Base-by-base conservation (phyloP, 1,139 yeast genomes). In the Diutina pseudorugosa region DNA sequence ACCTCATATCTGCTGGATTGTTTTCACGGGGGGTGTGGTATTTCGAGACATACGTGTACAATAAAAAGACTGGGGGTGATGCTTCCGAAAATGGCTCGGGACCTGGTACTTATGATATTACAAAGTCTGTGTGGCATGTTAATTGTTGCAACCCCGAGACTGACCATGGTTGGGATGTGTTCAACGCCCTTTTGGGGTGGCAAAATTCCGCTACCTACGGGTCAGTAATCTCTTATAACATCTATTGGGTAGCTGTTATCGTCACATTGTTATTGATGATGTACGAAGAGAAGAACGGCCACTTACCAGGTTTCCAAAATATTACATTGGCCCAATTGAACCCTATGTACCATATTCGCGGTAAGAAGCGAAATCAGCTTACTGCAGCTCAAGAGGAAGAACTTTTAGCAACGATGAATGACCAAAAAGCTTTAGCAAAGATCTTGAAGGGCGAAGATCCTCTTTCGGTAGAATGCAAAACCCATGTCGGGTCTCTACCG, bases 341-440 rank as follows among this genome's bases (percentile, higher is more conserved):
- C 41, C 49, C 49, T 16, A 45, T 45, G 49, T 45, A 45, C n/a
- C 23, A 27, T 6, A 45, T 45, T 27, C 27, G 27, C 18, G 49
- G 49, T 16, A 45, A 45, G 49, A n/a, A 16, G 7, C 27, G 27
- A 23, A 27, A 27, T 5, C 11, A 45, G 40, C 18, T 45, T 33
- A 25, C 79, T 45, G 67, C 68, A 50, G 76, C 66, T 41, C 80
- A 85, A 67, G 75, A 78, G 61, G 76, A 73, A 42, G 76, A 70
- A 50, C 72, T 85, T 62, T 82, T 84, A 62, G 65, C 61, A 48
- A 67, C 76, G 61, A 69, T 72, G 50, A 66, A 63, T 59, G 58
- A 60, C 33, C 59, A 62, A 19, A 41, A 45, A 9, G 40, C 27
- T 9, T 45, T 45, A 41, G 21, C n/a, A 16, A 16, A 16, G 21